Evolutionary conservation across 257 asterid species (phyloP), one percentile per base, ranked within the genome.

Genomic region (Henckelia pumila): DNA sequence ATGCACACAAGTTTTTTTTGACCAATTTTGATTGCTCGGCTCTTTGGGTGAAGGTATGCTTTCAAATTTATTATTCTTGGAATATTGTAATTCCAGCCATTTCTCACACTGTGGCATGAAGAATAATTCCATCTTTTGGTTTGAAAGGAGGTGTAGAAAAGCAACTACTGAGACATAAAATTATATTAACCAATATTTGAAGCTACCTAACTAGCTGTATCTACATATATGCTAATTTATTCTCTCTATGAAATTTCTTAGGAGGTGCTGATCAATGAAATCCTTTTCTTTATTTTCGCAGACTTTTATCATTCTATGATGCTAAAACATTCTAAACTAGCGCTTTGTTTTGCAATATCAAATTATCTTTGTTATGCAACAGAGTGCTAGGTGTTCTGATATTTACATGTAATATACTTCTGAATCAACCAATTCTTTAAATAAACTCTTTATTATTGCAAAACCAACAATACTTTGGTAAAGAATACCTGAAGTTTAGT

Each of bases 11-110:
- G 77, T 93, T 97, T 95, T 85, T 93, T 68, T 76, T 93, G 56
- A 93, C 99, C n/a, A 93, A 93, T 85, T 93, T 93, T 66, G 99
- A 93, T 64, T 93, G 99, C 73, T 88, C 99, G 6, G 86, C 89
- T 44, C 94, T 93, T 55, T 93, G 99, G 99, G 92, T 93, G 65
- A 93, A 93, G 96, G 99, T 93, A 83, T 64, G 73, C 53, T 30
- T 13, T 67, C 53, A 22, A 73, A 11, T 73, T 71, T 33, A 56
- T 61, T 21, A 61, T 53, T 28, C 22, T 57, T 56, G n/a, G 25
- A 56, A 58, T 63, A 52, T 67, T 55, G 35, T 25, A 47, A 17
- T 50, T 29, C 49, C 33, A 71, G 69, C 2, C 58, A 40, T 32
- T 44, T 59, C 3, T 67, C 21, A 35, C 19, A 35, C 32, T 25